phyloP scores from a whole-genome alignment of 805 yeast genomes.

The Teunomyces gatunensis region DNA sequence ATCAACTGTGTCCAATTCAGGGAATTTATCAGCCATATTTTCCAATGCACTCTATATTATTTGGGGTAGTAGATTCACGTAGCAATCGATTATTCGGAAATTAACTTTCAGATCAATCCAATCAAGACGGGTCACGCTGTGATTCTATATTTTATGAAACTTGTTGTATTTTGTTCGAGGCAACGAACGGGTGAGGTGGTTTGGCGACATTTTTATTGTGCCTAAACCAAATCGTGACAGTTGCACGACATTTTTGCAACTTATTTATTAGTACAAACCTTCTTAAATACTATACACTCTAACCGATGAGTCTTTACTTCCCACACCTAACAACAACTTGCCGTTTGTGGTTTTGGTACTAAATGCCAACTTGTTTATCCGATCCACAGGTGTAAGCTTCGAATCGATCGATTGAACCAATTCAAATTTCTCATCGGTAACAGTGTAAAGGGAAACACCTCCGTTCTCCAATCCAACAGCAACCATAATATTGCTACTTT shows the following conservation, averaged over 20 bases:
- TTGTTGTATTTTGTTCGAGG: slow-evolving; percentile 1
- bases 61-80: neutral
- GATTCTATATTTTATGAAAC: neutral
- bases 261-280: slow-evolving; percentile 3
- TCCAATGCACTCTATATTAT: slow-evolving; percentile 1
- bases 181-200: neutral
- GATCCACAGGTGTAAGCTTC: slow-evolving; percentile 54
- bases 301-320: slow-evolving; percentile 65
- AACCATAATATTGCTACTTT: slow-evolving; percentile 35
- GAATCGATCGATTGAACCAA: slow-evolving; percentile 33
- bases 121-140: neutral
- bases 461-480: slow-evolving; percentile 78
- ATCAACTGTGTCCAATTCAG: slow-evolving; percentile 55
- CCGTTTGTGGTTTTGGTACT: slow-evolving; percentile 26
- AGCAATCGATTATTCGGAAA: neutral
- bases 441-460: slow-evolving; percentile 43
- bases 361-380: slow-evolving; percentile 63
- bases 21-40: slow-evolving; percentile 71
- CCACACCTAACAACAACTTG: slow-evolving; percentile 49
- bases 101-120: neutral
- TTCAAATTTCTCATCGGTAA: slow-evolving; percentile 23
- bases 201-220: neutral
- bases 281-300: slow-evolving; percentile 34
- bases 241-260: neutral
- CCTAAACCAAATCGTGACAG: neutral